Evolutionary conservation across 2,329 filamentous ascomycete species (phyloP), one percentile per base, ranked within the genome.

Genomic region (Fusarium albosuccineum): DNA sequence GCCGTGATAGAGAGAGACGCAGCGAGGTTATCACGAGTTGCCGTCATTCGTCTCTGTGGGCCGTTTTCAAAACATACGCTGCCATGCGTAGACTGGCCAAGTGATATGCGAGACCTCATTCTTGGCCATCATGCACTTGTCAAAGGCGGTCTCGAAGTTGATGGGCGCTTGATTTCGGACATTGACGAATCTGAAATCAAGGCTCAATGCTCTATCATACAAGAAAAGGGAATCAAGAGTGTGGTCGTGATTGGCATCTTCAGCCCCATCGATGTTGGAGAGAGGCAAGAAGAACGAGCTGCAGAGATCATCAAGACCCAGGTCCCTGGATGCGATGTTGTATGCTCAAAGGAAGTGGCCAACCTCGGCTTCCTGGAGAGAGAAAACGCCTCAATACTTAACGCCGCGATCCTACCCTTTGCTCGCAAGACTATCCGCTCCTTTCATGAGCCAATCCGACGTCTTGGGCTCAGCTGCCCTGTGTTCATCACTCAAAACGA

Each of bases 401-500:
- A 91, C 66, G 88, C 87, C 0, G 83, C 87, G 2, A 88, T 91
- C 34, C 77, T 89, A 10, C 73, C 80, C 0, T 89, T 89, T 70
- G 88, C 87, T 0, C 80, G 82, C 14, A 80, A 81, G 64, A 89
- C 87, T 0, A 88, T 89, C 62, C 78, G 77, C 9, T 83, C 83
- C 1, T 90, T 91, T 66, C 79, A 84, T 26, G 77, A 80, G 37
- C 83, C 87, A 1, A 81, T 89, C 42, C 74, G 75, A 40, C 78
- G 79, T 3, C 75, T 90, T 3, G 80, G 82, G 0, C 74, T 89
- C 1, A 68, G 72, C 1, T 89, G 86, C 42, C 85, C 85, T 0
- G 80, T 89, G 0, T 90, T 88, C 62, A 79, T 91, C 39, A 88
- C 87, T 0, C 85, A 89, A 67, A 91, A 91, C 49, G 88, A 90